Conservation (phyloP, 805 yeast genomes). For the Scheffersomyces amazonensis region DNA sequence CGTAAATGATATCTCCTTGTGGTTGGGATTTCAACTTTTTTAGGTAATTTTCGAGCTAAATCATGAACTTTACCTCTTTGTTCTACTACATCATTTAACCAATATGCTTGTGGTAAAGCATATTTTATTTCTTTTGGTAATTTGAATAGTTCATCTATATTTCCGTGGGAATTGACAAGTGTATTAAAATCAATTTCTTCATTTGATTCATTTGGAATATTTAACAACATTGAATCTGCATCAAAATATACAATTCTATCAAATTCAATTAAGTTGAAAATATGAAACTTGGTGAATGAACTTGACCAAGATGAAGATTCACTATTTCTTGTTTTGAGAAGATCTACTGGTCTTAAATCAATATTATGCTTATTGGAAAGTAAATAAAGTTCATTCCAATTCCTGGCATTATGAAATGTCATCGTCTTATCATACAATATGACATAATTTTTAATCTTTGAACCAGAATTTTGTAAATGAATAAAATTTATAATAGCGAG, state of each 20-base stretch:
- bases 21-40: constrained; percentile 11
- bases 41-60: constrained; percentile 5
- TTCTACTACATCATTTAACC: constrained; percentile 24
- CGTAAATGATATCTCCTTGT: constrained; percentile 7
- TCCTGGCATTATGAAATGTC: constrained; percentile 6
- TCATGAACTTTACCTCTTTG: constrained; percentile 2
- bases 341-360: constrained; percentile 20
- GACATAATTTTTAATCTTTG: constrained; percentile 45
- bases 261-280: constrained; percentile 48
- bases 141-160: constrained; percentile 31
- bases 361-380: constrained; percentile 19
- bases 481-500: constrained; percentile 46
- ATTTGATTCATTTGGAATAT: constrained; percentile 6
- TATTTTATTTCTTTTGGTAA: constrained; percentile 20
- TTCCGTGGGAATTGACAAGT: constrained; percentile 4
- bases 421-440: constrained; percentile 33
- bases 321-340: constrained; percentile 8
- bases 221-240: constrained; percentile 47
- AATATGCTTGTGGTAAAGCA: constrained; percentile 35
- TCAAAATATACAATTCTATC: constrained; percentile 57
- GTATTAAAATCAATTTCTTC: neutral
- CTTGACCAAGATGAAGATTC: constrained; percentile 40
- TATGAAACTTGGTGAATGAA: constrained; percentile 54
- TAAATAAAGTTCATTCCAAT: constrained; percentile 10
- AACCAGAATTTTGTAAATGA: constrained; percentile 29